Evolutionary conservation across 2,329 filamentous ascomycete species (phyloP).

Genomic region (Dryadomyces sulphureus): DNA sequence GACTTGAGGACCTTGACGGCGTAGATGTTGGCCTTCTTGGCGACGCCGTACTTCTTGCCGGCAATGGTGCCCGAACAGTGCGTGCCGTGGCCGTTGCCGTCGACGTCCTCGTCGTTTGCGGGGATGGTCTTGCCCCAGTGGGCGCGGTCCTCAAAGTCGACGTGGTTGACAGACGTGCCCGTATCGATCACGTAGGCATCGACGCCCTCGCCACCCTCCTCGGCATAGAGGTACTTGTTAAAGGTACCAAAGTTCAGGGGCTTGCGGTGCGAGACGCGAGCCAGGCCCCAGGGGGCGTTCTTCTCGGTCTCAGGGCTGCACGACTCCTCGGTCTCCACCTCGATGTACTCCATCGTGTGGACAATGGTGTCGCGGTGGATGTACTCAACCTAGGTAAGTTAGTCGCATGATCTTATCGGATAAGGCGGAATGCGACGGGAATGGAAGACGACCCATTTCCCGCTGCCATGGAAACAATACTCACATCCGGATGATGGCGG

Average conservation of each 20-base stretch:
- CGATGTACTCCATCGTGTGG: conserved; percentile 51
- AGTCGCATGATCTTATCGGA: conserved; percentile 6
- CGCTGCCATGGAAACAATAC: too few relatives aligned
- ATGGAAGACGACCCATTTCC: too few relatives aligned
- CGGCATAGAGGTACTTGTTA: conserved; percentile 94
- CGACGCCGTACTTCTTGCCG: conserved; percentile 97
- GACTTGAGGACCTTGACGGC: conserved; percentile 97
- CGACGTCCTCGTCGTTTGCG: conserved; percentile 63
- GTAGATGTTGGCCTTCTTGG: conserved; percentile 94
- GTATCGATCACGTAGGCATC: conserved; percentile 99
- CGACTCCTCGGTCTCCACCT: conserved; percentile 15
- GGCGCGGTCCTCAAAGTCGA: conserved; percentile 94
- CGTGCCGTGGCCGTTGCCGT: conserved; percentile 97
- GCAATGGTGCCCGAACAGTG: conserved; percentile 98
- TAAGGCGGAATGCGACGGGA: not conserved
- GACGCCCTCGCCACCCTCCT: conserved; percentile 87
- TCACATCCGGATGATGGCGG: conserved; percentile 91
- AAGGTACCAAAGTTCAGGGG: conserved; percentile 78
- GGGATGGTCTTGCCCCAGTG: conserved; percentile 97
- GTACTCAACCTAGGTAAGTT: conserved; percentile 61
- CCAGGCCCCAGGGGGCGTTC: conserved; percentile 95
- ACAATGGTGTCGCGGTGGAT: conserved; percentile 92
- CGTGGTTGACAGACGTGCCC: conserved; percentile 83
- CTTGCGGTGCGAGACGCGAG: conserved; percentile 91
- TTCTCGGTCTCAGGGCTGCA: conserved; percentile 59